Base-by-base conservation (phyloP, 768 basidiomycete genomes). In the Galerina marginata region DNA sequence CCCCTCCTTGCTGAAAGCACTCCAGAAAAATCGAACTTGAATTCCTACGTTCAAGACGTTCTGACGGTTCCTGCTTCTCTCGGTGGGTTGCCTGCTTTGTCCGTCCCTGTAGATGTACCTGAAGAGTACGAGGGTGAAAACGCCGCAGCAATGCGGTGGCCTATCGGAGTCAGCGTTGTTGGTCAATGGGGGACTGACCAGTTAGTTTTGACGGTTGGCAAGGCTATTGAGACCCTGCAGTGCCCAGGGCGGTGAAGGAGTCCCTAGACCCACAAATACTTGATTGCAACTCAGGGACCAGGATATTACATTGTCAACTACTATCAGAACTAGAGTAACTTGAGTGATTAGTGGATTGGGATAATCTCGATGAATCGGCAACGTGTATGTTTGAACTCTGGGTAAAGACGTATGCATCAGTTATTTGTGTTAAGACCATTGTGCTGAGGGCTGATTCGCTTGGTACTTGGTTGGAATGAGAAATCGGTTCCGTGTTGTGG, bases 21-120 rank as follows among this genome's bases (percentile, higher is more conserved):
- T 20, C 26, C 52, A 0, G 65, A 64, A 16, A 53, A 39, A 16
- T 48, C 63, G 12, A 67, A 69, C 16, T 66, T 89, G 50, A 80
- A 82, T 45, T 79, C 86, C 36, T 99, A 99, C 69, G 83, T 92
- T 9, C 96, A 99, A 68, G 96, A 99, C 63, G 85, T 96, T 6
- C 77, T 99, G 61, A 96, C 95, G 0, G 93, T 96, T 0, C 95
- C 95, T 0, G 95, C 95, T 4, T 95, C 92, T 0, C 77, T 99
- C 38, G 95, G 93, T 0, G 95, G 96, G 0, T 67, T 98, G 14
- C 95, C 96, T 0, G 92, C 90, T 0, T 67, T 98, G 44, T 90
- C 81, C 55, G 82, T 98, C 0, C 95, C 95, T 0, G 71, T 67
- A 6, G n/a, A 23, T n/a, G 20, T 43, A n/a, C 11, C 36, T 12